Evolutionary conservation across 371 early-diverging fungal species (phyloP), one percentile per base, ranked within the genome.

Genomic region (Mortierella sp.): DNA sequence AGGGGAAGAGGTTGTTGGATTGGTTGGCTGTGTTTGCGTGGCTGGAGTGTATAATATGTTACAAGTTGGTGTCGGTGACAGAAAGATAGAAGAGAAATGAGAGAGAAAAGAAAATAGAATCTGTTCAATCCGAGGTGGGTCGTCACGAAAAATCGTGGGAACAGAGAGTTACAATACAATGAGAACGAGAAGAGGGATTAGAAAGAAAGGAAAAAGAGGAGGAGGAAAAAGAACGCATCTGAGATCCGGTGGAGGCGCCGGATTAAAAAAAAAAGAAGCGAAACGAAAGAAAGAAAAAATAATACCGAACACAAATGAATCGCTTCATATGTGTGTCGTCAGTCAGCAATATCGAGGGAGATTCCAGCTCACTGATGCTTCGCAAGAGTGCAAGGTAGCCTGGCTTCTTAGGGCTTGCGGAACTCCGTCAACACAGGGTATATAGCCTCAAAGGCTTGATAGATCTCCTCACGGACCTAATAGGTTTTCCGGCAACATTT

Each of bases 361-460:
- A 11, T 34, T 34, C 14, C 37, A 11, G 37, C 37, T 34, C 4
- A 14, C 37, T 34, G 37, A 34, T 14, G 37, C 37, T 1, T 34
- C 37, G 37, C 37, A 34, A 14, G 37, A 34, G 37, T 34, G 37
- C 37, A 11, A 14, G 4, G 37, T 14, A 34, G 7, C 14, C 14
- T 34, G 34, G 34, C 37, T 7, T 9, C 44, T 84, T 84, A 89
- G 34, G 90, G 90, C 80, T 95, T 95, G 42, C 92, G 83, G 85
- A 93, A 95, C 82, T 95, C 93, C 24, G 90, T 90, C 76, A 98
- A 85, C 78, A 99, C 99, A 60, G 99, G 99, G 86, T 99, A 99
- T 78, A 99, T 99, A 78, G 96, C 94, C 79, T 99, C 98, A 86
- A 99, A 99, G 51, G 99, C 99, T 82, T 98, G 94, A 79, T 99